A percentile compares a stretch with the other conserved stretches of the same genome.
phyloP scores from a whole-genome alignment of 1,284 basidiomycete species.

The Ceratobasidium papillatum region DNA sequence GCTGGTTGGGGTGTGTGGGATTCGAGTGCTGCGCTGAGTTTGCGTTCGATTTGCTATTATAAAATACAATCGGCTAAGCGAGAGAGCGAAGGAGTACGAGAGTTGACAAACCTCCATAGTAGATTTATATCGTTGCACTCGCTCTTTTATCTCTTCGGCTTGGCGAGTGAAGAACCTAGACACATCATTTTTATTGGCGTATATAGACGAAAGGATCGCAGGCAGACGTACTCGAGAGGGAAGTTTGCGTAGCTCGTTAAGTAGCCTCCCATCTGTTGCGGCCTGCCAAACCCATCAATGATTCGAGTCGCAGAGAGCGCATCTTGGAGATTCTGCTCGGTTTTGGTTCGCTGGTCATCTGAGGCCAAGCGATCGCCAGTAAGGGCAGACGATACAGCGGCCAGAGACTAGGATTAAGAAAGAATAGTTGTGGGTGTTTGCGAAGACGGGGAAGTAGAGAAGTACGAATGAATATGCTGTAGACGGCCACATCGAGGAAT shows the following conservation, averaged over 20 bases:
- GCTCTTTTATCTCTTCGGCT: conserved; percentile 73
- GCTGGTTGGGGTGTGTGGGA: conserved; percentile 71
- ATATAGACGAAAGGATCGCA: background rate
- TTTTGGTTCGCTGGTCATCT: conserved; percentile 61
- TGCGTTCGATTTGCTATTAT: conserved; percentile 81
- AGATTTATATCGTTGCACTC: conserved; percentile 76
- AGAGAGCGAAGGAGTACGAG: background rate
- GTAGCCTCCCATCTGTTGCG: conserved; percentile 70
- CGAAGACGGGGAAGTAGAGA: background rate
- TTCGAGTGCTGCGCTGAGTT: conserved; percentile 69
- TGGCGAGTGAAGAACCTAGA: conserved; percentile 76
- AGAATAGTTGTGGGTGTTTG: background rate
- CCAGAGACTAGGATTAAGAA: conserved; percentile 11
- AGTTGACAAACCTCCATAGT: conserved; percentile 71
- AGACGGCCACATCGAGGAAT: background rate
- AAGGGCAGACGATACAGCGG: conserved; percentile 17
- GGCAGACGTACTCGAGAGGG: conserved; percentile 73
- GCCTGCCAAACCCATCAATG: conserved; percentile 76
- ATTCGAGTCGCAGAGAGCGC: conserved; percentile 76
- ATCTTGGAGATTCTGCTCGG: conserved; percentile 78
- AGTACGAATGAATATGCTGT: background rate
- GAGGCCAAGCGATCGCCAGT: conserved; percentile 36
- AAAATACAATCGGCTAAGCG: background rate
- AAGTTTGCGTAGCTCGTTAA: conserved; percentile 79
- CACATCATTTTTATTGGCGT: background rate